A percentile compares a stretch with the other conserved stretches of the same genome.
phyloP scores from a whole-genome alignment of 805 yeast species.

The Nakazawaea siamensis region DNA sequence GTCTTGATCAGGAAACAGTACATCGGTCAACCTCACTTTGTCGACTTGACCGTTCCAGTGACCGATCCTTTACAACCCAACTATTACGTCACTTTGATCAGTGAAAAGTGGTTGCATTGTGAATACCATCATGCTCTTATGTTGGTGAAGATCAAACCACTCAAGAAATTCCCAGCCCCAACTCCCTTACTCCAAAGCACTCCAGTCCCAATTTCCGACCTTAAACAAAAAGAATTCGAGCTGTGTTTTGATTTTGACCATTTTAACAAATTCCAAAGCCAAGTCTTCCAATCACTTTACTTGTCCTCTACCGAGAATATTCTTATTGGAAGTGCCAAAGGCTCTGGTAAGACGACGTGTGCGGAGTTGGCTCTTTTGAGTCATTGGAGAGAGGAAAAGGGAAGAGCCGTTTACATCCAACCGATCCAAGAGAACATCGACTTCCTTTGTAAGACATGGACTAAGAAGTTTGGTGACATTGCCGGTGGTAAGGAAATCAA shows the following conservation, averaged over 20 bases:
- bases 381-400: conserved; percentile 64
- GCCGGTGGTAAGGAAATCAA: conserved; percentile 51
- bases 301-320: conserved; percentile 48
- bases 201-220: conserved; percentile 37
- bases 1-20: conserved; percentile 43
- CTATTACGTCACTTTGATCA: conserved; percentile 61
- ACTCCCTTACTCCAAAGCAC: conserved; percentile 49
- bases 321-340: conserved; percentile 66
- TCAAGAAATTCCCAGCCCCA: conserved; percentile 56
- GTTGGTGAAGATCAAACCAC: conserved; percentile 42
- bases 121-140: conserved; percentile 54
- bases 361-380: conserved; percentile 68
- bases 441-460: conserved; percentile 42
- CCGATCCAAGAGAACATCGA: conserved; percentile 56
- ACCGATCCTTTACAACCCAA: conserved; percentile 57
- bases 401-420: conserved; percentile 65
- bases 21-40: conserved; percentile 41
- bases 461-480: conserved; percentile 31
- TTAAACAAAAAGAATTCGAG: conserved; percentile 40
- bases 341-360: conserved; percentile 63
- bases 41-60: conserved; percentile 61
- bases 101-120: conserved; percentile 83
- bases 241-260: conserved; percentile 35
- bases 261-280: conserved; percentile 73
- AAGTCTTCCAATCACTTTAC: conserved; percentile 53